Evolutionary conservation across 768 basidiomycete species (phyloP), one percentile per base, ranked within the genome.

Genomic region (Myochromella boudieri): DNA sequence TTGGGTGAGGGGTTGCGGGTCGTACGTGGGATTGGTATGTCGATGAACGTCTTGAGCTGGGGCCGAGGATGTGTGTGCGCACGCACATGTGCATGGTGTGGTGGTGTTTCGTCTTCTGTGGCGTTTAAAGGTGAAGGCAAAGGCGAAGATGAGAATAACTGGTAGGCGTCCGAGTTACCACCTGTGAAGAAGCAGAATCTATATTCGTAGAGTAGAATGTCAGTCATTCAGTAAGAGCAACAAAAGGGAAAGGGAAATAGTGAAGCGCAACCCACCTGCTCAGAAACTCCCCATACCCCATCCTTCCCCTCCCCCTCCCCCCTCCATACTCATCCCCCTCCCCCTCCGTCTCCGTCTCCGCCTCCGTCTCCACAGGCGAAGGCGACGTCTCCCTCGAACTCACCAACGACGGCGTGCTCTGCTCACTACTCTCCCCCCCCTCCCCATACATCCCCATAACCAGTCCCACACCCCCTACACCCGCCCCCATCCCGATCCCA

Each of bases 111-210:
- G 27, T 42, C 21, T 12, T 40, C 40, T 12, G 53, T 27, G 4
- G 46, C n/a, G n/a, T n/a, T 38, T 6, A 55, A n/a, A n/a, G 14
- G 14, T 6, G 6, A 17, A n/a, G 14, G 14, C 7, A 17, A n/a
- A 34, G 14, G 14, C 33, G 33, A n/a, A 34, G 33, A 17, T n/a
- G 18, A 17, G 33, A 34, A 4, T n/a, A n/a, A 17, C n/a, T 12
- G 33, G 8, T 29, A 14, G 8, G 28, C 28, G 28, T 14, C 28
- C 18, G 14, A 17, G 5, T 6, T 59, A 26, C 72, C 77, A 1
- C 88, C 88, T 2, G 88, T 90, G 65, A 79, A 91, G 67, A 90
- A 91, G 68, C 88, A 91, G 64, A 85, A 90, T 56, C 88, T 91
- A 45, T 32, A 52, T 17, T 4, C 32, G 14, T 42, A 5, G 6